Conservation (phyloP, 2,329 filamentous ascomycete genomes). For the Penicillium sclerotiorum region DNA sequence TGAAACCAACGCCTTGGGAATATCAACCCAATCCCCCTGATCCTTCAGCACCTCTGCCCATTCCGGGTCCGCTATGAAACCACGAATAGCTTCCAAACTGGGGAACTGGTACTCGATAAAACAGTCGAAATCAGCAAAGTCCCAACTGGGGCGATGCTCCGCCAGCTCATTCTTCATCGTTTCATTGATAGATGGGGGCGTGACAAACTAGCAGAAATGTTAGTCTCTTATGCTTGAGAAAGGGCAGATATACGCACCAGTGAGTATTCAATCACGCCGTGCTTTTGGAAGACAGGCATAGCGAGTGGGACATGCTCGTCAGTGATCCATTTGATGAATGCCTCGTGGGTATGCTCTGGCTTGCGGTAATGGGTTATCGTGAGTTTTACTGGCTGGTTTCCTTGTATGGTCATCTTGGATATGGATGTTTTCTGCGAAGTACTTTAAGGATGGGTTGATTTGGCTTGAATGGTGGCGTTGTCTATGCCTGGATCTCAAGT, state of each 20-base stretch:
- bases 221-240: background rate
- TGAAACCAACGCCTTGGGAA: slow-evolving; percentile 28
- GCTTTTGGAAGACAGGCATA: slow-evolving; percentile 31
- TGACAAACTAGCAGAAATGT: background rate
- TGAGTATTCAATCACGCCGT: slow-evolving; percentile 27
- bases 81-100: slow-evolving; percentile 20
- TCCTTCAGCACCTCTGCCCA: slow-evolving; percentile 27
- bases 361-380: slow-evolving; percentile 34
- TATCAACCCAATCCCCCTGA: slow-evolving; percentile 35
- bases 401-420: slow-evolving; percentile 6
- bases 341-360: slow-evolving; percentile 32
- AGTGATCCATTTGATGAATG: slow-evolving; percentile 35
- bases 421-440: background rate
- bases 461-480: no score
- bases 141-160: slow-evolving; percentile 12
- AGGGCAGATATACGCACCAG: slow-evolving; percentile 21
- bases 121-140: slow-evolving; percentile 31
- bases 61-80: slow-evolving; percentile 29
- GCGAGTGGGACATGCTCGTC: slow-evolving; percentile 33
- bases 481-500: no score
- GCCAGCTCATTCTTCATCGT: slow-evolving; percentile 12
- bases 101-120: slow-evolving; percentile 33
- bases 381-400: slow-evolving; percentile 25
- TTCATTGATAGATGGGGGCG: slow-evolving; percentile 1
- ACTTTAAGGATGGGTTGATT: background rate